phyloP scores from a whole-genome alignment of 257 asterid genomes.

The Primulina tabacum region DNA sequence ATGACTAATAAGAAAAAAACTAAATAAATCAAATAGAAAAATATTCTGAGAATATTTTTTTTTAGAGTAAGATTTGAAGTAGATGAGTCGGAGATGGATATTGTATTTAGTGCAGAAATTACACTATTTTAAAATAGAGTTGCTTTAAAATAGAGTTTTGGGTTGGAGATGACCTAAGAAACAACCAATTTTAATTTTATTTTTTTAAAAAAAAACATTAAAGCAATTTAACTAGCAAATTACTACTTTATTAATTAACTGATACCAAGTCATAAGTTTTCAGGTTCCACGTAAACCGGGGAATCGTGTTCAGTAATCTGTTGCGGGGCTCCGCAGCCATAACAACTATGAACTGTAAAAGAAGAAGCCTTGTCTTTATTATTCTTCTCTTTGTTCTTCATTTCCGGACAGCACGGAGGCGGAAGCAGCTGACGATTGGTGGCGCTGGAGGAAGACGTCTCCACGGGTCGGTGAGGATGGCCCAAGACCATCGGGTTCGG shows the following conservation, averaged over 20 bases:
- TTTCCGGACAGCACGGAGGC: slow-evolving; percentile 31
- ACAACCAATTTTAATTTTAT: neutral
- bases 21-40: no score
- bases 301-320: slow-evolving; percentile 71
- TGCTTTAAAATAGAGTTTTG: no score
- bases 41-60: no score
- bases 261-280: slow-evolving; percentile 41
- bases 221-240: neutral
- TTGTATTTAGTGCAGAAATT: no score
- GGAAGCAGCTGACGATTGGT: slow-evolving; percentile 46
- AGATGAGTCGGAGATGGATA: no score
- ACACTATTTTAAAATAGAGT: no score
- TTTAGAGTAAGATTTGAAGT: no score
- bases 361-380: slow-evolving; percentile 40
- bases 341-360: slow-evolving; percentile 46
- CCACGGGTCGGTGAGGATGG: slow-evolving; percentile 82
- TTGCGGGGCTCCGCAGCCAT: slow-evolving; percentile 92
- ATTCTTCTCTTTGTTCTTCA: slow-evolving; percentile 38
- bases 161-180: no score
- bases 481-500: slow-evolving; percentile 69
- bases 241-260: neutral
- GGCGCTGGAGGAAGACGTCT: slow-evolving; percentile 67
- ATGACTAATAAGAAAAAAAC: no score
- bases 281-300: slow-evolving; percentile 59
- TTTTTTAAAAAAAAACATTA: neutral